Evolutionary conservation across 768 basidiomycete genomes (phyloP), one percentile per base, ranked within the genome.

Genomic region (Trametes sanguinea): DNA sequence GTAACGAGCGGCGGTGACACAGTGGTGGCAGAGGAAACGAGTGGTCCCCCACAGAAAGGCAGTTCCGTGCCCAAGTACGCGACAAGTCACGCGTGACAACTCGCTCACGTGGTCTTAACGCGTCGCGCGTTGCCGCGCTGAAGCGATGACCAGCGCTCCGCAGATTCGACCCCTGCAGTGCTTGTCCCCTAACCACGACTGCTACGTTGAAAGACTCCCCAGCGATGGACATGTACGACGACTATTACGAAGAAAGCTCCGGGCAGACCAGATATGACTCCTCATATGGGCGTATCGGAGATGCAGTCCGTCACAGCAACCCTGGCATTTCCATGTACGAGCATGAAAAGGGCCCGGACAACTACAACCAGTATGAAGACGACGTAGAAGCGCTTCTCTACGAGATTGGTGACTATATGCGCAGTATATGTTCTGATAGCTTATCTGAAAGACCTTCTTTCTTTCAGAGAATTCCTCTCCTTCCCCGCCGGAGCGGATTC

Each of bases 391-490:
- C 65, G 14, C 63, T 64, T 22, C 48, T 59, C 16, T 51, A 65
- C 35, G 67, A 67, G 11, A 62, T 65, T 48, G 67, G 70, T 69
- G 48, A 30, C 29, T 59, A 35, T 78, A 74, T 74, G 74, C 63
- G 75, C 7, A 2, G 17, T 14, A 7, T 11, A 10, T 16, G 73
- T 43, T 73, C 68, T 37, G 55, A 57, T 9, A 32, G 9, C 53
- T 50, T 60, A 37, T 2, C 33, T 64, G 40, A 73, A 72, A 48
- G 70, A 73, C 50, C 39, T 39, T 7, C n/a, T 6, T 43, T 65
- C 65, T 6, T 72, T 6, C n/a, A 74, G 72, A 60, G 66, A 74
- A 72, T 9, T 71, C 74, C 9, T 76, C 76, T 30, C 71, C 76
- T 6, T 77, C 75, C 37, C 78, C 76, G 4, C 70, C 73, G 35